Conservation (phyloP, 2,329 filamentous ascomycete species). For the Aphanoascus verrucosus region DNA sequence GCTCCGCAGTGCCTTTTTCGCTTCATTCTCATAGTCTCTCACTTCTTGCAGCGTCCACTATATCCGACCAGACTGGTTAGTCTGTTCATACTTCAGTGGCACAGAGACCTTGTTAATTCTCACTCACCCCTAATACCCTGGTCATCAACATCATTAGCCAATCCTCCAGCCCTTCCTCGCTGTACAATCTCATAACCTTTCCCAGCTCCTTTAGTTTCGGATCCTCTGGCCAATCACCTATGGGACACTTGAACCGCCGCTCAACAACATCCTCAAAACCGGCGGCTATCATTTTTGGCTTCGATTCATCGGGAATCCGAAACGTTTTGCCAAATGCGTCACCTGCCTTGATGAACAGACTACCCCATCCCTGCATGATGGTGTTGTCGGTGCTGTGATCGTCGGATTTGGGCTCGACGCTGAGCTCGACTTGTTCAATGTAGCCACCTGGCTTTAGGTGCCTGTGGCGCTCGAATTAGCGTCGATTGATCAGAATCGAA, state of each 20-base stretch:
- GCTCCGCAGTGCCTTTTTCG: conserved; percentile 20
- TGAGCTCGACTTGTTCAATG: conserved; percentile 26
- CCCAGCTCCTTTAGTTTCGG: conserved; percentile 9
- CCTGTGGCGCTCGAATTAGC: conserved; percentile 13
- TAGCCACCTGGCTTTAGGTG: conserved; percentile 26
- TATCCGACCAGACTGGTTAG: background rate
- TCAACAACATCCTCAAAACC: conserved; percentile 40
- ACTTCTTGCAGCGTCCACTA: conserved; percentile 21
- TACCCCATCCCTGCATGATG: conserved; percentile 17
- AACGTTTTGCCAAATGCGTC: conserved; percentile 21
- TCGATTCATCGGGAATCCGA: conserved; percentile 19
- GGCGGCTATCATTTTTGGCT: conserved; percentile 23
- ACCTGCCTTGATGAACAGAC: conserved; percentile 16
- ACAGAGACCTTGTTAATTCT: background rate
- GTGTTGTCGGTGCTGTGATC: conserved; percentile 19
- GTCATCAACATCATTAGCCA: conserved; percentile 11
- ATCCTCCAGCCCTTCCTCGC: conserved; percentile 17
- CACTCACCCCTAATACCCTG: conserved; percentile 9
- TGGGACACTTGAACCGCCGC: conserved; percentile 32
- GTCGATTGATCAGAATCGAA: background rate
- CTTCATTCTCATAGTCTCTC: conserved; percentile 19
- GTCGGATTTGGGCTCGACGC: conserved; percentile 18
- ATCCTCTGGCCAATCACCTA: conserved; percentile 30
- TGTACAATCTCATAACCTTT: conserved; percentile 7
- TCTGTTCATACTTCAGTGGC: background rate